These are phyloP conservation scores for Dictyophora rubrovolvata DNA, from an alignment of 768 basidiomycete genomes.

Conservation along the genomic window DNA sequence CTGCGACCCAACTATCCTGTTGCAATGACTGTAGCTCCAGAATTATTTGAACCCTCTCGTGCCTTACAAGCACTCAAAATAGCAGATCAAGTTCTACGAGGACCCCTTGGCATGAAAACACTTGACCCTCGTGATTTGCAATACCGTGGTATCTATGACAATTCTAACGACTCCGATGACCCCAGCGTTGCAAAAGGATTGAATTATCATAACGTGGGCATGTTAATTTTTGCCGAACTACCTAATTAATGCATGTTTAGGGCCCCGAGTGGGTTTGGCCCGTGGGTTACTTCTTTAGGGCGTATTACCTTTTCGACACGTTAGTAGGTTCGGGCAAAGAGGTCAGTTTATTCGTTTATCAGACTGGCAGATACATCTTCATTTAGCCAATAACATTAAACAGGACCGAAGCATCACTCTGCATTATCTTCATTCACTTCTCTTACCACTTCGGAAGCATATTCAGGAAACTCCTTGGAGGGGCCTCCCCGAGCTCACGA, in stretches of 20 bases:
- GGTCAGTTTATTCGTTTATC: constrained; percentile 32
- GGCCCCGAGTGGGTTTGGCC: constrained; percentile 97
- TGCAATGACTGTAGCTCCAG: constrained; percentile 95
- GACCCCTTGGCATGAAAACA: constrained; percentile 94
- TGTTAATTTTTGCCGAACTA: not conserved
- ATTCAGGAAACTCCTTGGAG: constrained; percentile 82
- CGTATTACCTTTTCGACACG: constrained; percentile 83
- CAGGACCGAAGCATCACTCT: constrained; percentile 65
- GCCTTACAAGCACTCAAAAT: constrained; percentile 71
- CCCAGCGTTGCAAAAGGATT: constrained; percentile 78
- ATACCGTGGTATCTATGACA: constrained; percentile 88
- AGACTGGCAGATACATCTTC: not conserved
- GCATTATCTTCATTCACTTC: constrained; percentile 65
- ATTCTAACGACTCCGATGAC: constrained; percentile 86
- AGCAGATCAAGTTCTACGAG: constrained; percentile 73
- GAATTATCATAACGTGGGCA: constrained; percentile 82
- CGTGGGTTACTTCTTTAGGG: constrained; percentile 88
- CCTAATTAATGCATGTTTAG: constrained; percentile 28
- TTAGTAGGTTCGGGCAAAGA: constrained; percentile 54
- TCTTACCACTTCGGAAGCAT: constrained; percentile 62
- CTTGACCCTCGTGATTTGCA: constrained; percentile 80
- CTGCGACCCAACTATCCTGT: constrained; percentile 89
- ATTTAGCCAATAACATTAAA: not conserved
- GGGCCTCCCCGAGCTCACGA: constrained; percentile 88
- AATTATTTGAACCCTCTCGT: constrained; percentile 74